These are phyloP conservation scores for Violaceomyces palustris DNA, from an alignment of 1,284 basidiomycete species.

Conservation along the genomic window DNA sequence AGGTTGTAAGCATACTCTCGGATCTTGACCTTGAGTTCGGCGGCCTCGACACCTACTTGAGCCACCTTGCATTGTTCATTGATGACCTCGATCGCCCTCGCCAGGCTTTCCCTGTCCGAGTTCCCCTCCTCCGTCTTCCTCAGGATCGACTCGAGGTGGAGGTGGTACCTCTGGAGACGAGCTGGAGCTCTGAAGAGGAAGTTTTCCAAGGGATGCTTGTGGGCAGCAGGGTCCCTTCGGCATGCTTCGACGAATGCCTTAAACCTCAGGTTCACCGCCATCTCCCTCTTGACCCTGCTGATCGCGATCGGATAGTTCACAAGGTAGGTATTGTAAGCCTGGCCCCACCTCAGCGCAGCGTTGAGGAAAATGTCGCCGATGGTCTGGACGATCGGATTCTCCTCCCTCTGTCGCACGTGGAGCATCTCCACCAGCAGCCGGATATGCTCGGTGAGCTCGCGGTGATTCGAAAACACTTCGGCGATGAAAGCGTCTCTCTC, in stretches of 20 bases:
- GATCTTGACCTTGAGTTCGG: slow-evolving; percentile 45
- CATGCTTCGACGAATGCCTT: slow-evolving; percentile 80
- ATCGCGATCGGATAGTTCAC: slow-evolving; percentile 81
- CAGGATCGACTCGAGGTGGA: slow-evolving; percentile 77
- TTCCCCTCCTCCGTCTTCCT: slow-evolving; percentile 42
- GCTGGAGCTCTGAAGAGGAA: slow-evolving; percentile 80
- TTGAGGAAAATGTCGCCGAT: slow-evolving; percentile 88
- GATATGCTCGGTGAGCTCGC: slow-evolving; percentile 76
- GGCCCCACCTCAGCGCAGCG: slow-evolving; percentile 79
- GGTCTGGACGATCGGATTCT: slow-evolving; percentile 72
- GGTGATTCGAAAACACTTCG: slow-evolving; percentile 79
- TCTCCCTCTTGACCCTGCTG: slow-evolving; percentile 75
- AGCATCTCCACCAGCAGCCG: slow-evolving; percentile 75
- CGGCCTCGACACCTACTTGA: slow-evolving; percentile 42
- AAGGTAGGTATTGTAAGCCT: slow-evolving; percentile 78
- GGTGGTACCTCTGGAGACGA: slow-evolving; percentile 83
- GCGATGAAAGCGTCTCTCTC: slow-evolving; percentile 73
- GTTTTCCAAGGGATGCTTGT: slow-evolving; percentile 78
- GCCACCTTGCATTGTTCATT: slow-evolving; percentile 48
- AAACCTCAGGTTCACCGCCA: slow-evolving; percentile 75
- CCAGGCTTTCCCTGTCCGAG: slow-evolving; percentile 33
- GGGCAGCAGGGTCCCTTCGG: slow-evolving; percentile 64
- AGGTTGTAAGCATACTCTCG: slow-evolving; percentile 41
- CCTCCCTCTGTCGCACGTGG: slow-evolving; percentile 80
- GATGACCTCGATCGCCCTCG: slow-evolving; percentile 43